phyloP scores from a whole-genome alignment of 179 eudicot species.

The Camellia oleifera region DNA sequence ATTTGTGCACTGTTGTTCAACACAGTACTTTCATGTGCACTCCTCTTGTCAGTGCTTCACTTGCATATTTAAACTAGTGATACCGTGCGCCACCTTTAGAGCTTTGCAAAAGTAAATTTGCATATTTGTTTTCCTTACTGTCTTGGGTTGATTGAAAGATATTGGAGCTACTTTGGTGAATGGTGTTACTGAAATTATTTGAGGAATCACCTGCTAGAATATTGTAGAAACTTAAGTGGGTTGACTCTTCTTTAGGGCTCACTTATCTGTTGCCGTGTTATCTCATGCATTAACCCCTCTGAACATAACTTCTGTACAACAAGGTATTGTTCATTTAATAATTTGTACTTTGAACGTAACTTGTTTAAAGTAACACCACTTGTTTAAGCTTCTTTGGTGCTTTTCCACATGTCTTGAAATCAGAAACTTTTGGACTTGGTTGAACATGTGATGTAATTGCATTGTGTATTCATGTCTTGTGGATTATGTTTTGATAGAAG shows the following conservation, averaged over 20 bases:
- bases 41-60: background rate
- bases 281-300: too few relatives aligned
- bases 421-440: background rate
- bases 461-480: too few relatives aligned
- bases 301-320: too few relatives aligned
- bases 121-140: background rate
- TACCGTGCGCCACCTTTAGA: background rate
- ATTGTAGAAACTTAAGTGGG: too few relatives aligned
- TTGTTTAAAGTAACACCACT: background rate
- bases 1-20: background rate
- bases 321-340: too few relatives aligned
- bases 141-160: background rate
- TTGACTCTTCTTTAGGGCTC: too few relatives aligned
- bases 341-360: too few relatives aligned
- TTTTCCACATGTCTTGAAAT: background rate
- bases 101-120: background rate
- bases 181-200: background rate
- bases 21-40: background rate
- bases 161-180: background rate
- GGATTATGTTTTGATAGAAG: too few relatives aligned
- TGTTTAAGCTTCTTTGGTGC: background rate
- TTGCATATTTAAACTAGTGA: background rate
- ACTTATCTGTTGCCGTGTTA: too few relatives aligned
- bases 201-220: background rate
- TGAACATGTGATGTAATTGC: background rate